phyloP scores from a whole-genome alignment of 495 filamentous ascomycete genomes.

The Tuber borchii region DNA sequence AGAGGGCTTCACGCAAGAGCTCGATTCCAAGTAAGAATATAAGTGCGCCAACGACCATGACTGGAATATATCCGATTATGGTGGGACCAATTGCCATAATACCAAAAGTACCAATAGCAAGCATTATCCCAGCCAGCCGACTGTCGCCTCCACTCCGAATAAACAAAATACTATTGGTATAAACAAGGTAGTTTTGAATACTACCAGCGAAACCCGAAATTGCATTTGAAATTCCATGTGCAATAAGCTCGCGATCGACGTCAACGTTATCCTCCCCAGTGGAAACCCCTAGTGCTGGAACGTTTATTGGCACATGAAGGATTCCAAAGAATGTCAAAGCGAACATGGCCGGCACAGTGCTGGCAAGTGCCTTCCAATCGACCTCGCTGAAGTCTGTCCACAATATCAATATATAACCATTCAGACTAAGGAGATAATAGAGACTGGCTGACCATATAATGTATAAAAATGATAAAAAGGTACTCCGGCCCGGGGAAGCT shows the following conservation, averaged over 20 bases:
- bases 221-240: slow-evolving; percentile 88
- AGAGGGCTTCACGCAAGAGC: slow-evolving; percentile 75
- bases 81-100: slow-evolving; percentile 77
- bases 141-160: slow-evolving; percentile 83
- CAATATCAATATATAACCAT: slow-evolving; percentile 34
- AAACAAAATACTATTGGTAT: slow-evolving; percentile 92
- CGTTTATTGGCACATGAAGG: slow-evolving; percentile 95
- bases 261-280: slow-evolving; percentile 85
- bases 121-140: slow-evolving; percentile 75
- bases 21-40: slow-evolving; percentile 94
- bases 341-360: slow-evolving; percentile 89
- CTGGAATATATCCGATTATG: slow-evolving; percentile 87
- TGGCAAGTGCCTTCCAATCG: slow-evolving; percentile 70
- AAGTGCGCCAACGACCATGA: slow-evolving; percentile 90
- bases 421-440: background rate
- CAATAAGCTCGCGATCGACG: slow-evolving; percentile 83
- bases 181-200: slow-evolving; percentile 96
- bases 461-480: slow-evolving; percentile 97
- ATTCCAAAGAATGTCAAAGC: slow-evolving; percentile 96
- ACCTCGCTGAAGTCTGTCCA: slow-evolving; percentile 61
- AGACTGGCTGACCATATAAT: slow-evolving; percentile 64
- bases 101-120: slow-evolving; percentile 70
- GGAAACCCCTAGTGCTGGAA: slow-evolving; percentile 81
- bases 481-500: slow-evolving; percentile 69
- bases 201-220: slow-evolving; percentile 78